A percentile compares a stretch with the other conserved stretches of the same genome.
These are phyloP conservation scores for Zygosaccharomyces bisporus DNA, from an alignment of 805 yeast species.

Conservation along the genomic window DNA sequence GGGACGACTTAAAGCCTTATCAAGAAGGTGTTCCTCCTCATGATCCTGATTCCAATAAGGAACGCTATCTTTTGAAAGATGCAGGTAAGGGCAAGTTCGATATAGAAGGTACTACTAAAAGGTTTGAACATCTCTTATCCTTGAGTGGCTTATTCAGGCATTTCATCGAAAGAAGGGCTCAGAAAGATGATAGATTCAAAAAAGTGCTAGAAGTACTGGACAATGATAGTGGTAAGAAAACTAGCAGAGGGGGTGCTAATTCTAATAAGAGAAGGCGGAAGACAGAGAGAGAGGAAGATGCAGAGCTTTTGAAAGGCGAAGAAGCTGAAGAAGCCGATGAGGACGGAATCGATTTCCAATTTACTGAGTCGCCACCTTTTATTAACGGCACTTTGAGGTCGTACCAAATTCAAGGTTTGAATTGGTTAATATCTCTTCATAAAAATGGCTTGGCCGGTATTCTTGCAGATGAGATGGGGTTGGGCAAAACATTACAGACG, in stretches of 20 bases:
- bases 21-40: slow-evolving; percentile 25
- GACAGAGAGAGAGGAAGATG: slow-evolving; percentile 77
- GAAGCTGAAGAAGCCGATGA: slow-evolving; percentile 35
- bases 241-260: slow-evolving; percentile 19
- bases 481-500: slow-evolving; percentile 78
- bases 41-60: slow-evolving; percentile 23
- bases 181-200: slow-evolving; percentile 54
- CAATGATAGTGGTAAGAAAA: slow-evolving; percentile 17
- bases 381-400: slow-evolving; percentile 62
- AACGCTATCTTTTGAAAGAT: slow-evolving; percentile 28
- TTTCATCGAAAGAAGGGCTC: slow-evolving; percentile 62
- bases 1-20: slow-evolving; percentile 24
- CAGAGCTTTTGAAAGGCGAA: slow-evolving; percentile 62
- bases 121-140: slow-evolving; percentile 64
- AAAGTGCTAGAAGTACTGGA: slow-evolving; percentile 45
- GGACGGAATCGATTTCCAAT: slow-evolving; percentile 37
- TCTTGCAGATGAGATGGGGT: slow-evolving; percentile 82
- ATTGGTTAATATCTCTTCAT: slow-evolving; percentile 69
- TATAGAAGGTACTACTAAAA: slow-evolving; percentile 55
- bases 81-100: slow-evolving; percentile 39
- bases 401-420: slow-evolving; percentile 76
- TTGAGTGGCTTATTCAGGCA: slow-evolving; percentile 64
- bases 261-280: slow-evolving; percentile 54
- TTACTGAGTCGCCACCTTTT: slow-evolving; percentile 81
- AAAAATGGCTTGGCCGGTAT: slow-evolving; percentile 71